Percentiles rank a stretch among this genome's conserved stretches.
Evolutionary conservation across 164 flowering plant genomes (phyloP).

Genomic region (Sedum album): DNA sequence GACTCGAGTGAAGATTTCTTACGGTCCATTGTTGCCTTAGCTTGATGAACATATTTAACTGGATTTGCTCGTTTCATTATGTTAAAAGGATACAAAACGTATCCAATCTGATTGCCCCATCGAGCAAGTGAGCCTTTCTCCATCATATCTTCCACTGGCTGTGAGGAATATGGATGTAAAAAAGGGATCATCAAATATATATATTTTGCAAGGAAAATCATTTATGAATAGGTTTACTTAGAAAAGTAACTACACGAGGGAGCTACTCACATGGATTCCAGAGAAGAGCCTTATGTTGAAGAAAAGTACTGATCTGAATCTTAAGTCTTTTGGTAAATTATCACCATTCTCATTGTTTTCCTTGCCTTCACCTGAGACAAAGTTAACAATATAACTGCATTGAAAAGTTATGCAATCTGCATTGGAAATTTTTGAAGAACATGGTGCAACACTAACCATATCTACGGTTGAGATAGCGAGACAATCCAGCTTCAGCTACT

Average conservation of each 20-base stretch:
- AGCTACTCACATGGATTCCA: background rate
- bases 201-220: no score
- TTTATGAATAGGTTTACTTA: no score
- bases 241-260: background rate
- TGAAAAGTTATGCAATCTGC: background rate
- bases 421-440: no score
- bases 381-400: background rate
- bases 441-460: conserved; percentile 21
- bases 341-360: conserved; percentile 17
- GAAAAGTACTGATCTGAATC: conserved; percentile 12
- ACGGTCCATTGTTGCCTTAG: conserved; percentile 9
- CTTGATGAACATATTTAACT: conserved; percentile 9
- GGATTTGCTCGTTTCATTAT: conserved; percentile 3
- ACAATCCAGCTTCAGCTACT: conserved; percentile 37
- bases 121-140: conserved; percentile 6
- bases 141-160: conserved; percentile 15
- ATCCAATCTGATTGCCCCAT: conserved; percentile 13
- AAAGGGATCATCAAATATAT: background rate
- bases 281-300: background rate
- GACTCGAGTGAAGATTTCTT: conserved; percentile 13
- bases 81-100: conserved; percentile 10
- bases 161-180: background rate
- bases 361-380: conserved; percentile 5
- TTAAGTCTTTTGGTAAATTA: conserved; percentile 34
- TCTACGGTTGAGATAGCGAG: conserved; percentile 32